Evolutionary conservation across 2,329 filamentous ascomycete genomes (phyloP).

Genomic region (Calonectria hawksworthii): DNA sequence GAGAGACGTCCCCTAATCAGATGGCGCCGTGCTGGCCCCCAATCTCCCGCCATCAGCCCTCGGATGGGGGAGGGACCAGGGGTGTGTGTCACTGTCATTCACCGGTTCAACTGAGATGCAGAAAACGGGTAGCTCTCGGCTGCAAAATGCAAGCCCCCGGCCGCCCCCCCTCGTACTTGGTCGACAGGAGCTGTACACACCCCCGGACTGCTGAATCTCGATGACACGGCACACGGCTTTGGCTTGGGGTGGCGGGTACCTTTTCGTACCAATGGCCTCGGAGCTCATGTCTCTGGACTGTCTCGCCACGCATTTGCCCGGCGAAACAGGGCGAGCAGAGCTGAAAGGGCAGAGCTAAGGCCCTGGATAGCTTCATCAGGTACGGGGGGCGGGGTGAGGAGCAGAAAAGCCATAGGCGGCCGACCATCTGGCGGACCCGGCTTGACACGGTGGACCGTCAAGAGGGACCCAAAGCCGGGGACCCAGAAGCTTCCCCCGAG

Average conservation of each 20-base stretch:
- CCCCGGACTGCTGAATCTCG: constrained; percentile 8
- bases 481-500: constrained; percentile 10
- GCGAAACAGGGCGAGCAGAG: not conserved
- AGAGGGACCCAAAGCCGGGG: constrained; percentile 8
- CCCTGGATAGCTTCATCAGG: constrained; percentile 9
- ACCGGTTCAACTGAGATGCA: constrained; percentile 4
- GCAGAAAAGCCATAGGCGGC: not conserved
- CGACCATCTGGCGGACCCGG: not conserved
- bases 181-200: not conserved
- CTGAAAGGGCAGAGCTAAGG: constrained; percentile 3
- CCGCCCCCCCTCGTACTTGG: not conserved
- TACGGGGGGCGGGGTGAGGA: constrained; percentile 1
- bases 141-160: constrained; percentile 7
- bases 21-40: not conserved
- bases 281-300: not conserved
- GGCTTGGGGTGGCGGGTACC: constrained; percentile 3
- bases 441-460: not conserved
- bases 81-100: constrained; percentile 5
- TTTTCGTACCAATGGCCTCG: not conserved
- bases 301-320: constrained; percentile 1
- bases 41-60: constrained; percentile 9
- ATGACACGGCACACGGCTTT: constrained; percentile 3
- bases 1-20: not conserved
- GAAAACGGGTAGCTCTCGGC: constrained; percentile 1
- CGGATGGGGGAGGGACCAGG: not conserved